Percentiles rank a stretch among this genome's conserved stretches.
These are phyloP conservation scores for Hypericum perforatum DNA, from an alignment of 345 rosid genomes.

Conservation along the genomic window DNA sequence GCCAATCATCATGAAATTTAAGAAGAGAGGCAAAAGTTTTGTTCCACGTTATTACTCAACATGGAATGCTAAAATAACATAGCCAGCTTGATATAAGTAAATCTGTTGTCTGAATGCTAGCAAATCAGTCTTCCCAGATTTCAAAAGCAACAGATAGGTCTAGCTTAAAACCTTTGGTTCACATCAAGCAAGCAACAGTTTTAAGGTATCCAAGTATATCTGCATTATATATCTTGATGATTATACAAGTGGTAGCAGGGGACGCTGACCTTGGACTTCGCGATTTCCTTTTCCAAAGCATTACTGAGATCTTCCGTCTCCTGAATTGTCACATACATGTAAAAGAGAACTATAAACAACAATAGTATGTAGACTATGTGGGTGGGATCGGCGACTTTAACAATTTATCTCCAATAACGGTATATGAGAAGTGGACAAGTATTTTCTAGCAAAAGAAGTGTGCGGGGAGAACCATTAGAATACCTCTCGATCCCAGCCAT, in stretches of 20 bases:
- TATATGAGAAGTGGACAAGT: background rate
- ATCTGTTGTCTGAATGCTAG: too few relatives aligned
- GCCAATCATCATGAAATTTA: constrained; percentile 24
- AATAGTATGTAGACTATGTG: too few relatives aligned
- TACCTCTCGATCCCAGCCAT: constrained; percentile 94
- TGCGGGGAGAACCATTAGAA: background rate
- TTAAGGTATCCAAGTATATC: too few relatives aligned
- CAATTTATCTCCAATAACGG: background rate
- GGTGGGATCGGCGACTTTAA: too few relatives aligned
- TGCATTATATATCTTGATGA: too few relatives aligned
- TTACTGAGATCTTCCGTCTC: constrained; percentile 63
- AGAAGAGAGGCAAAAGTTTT: background rate
- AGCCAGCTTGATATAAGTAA: too few relatives aligned
- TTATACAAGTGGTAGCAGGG: constrained; percentile 3
- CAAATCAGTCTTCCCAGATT: too few relatives aligned
- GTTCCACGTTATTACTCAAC: background rate
- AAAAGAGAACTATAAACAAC: too few relatives aligned
- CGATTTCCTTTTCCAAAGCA: constrained; percentile 59
- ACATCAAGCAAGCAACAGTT: too few relatives aligned
- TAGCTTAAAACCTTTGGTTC: too few relatives aligned
- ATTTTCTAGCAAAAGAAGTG: background rate
- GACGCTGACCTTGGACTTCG: constrained; percentile 60
- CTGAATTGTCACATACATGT: constrained; percentile 18
- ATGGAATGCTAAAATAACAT: background rate
- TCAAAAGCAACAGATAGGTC: too few relatives aligned